Base-by-base conservation (phyloP, 139 green algal species). In the Prasinococcaceae sp. region DNA sequence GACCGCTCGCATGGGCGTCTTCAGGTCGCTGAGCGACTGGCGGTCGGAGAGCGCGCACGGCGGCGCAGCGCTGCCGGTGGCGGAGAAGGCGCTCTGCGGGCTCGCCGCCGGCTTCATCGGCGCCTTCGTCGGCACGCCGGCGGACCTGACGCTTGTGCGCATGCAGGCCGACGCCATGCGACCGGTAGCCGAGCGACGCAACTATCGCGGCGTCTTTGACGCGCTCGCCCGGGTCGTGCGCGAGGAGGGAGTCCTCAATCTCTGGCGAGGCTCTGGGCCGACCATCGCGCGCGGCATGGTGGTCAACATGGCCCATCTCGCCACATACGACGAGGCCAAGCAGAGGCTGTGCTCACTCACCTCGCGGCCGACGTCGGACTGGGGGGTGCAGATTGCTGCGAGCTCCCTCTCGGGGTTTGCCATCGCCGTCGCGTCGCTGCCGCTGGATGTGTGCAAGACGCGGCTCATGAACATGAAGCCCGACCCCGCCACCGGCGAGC, bases 1-100 rank as follows among this genome's bases (percentile, higher is more conserved):
- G 28, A 99, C 92, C 30, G 84, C 90, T 3, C 85, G 92, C 41
- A 61, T 99, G 45, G 92, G 92, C 16, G 38, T 55, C 3, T 69
- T 70, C 60, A 50, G n/a, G n/a, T n/a, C n/a, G n/a, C n/a, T n/a
- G 10, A 88, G 62, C 14, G 29, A 25, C 37, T 75, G n/a, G n/a
- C n/a, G n/a, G n/a, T n/a, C n/a, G n/a, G n/a, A n/a, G n/a, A n/a
- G n/a, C n/a, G n/a, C n/a, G n/a, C n/a, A 71, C 48, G 55, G 65
- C n/a, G 61, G 61, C 23, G 65, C 68, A 42, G 26, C 54, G 17
- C 53, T 76, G 38, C 55, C 61, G 12, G 39, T 76, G 19, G 51
- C 45, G 38, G 50, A 65, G 52, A 76, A 76, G 39, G 68, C 68
- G 14, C 44, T 38, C 32, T 8, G 8, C 24, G 58, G 58, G 2